Evolutionary conservation across 2,329 filamentous ascomycete species (phyloP).

Genomic region (Ploettnerulaceae sp.): DNA sequence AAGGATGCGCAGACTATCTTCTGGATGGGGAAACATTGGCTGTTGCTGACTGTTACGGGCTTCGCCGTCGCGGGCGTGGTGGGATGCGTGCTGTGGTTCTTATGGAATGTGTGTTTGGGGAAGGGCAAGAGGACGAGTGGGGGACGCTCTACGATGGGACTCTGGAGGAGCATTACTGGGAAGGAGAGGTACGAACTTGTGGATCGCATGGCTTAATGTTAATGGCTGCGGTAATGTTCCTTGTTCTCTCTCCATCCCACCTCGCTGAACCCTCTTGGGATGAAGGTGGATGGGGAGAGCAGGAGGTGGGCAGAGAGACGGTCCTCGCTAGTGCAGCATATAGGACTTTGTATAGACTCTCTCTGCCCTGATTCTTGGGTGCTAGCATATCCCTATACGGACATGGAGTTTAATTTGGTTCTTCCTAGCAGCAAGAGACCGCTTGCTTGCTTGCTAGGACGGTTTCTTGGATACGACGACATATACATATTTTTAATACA

Average conservation of each 20-base stretch:
- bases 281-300: neutral
- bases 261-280: neutral
- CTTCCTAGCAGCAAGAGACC: too few relatives aligned
- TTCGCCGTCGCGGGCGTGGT: conserved; percentile 32
- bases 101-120: conserved; percentile 30
- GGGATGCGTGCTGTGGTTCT: conserved; percentile 26
- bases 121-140: conserved; percentile 12
- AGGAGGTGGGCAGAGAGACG: conserved; percentile 6
- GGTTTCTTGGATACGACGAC: too few relatives aligned
- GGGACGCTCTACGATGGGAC: conserved; percentile 13
- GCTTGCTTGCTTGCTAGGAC: too few relatives aligned
- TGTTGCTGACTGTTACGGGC: conserved; percentile 35
- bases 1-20: conserved; percentile 44
- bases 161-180: conserved; percentile 28
- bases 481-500: too few relatives aligned
- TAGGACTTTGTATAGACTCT: conserved; percentile 15
- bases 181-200: conserved; percentile 32
- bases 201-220: conserved; percentile 29
- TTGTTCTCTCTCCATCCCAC: neutral
- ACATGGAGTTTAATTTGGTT: too few relatives aligned
- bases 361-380: too few relatives aligned
- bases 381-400: too few relatives aligned
- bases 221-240: neutral
- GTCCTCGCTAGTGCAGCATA: conserved; percentile 33
- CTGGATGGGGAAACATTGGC: conserved; percentile 43